Conservation (phyloP, 345 rosid genomes). For the Stellera chamaejasme region DNA sequence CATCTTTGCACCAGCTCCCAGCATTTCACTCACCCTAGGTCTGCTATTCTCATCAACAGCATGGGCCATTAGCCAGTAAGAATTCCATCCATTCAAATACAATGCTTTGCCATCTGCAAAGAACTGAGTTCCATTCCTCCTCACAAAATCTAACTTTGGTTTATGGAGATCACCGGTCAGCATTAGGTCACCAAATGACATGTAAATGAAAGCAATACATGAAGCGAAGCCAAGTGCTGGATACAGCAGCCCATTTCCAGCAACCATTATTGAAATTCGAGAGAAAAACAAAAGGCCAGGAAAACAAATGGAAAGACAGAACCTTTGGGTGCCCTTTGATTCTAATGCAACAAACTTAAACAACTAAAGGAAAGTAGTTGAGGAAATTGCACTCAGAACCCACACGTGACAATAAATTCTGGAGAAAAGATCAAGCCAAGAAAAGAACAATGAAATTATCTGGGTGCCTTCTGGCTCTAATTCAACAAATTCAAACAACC, state of each 20-base stretch:
- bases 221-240: constrained; percentile 60
- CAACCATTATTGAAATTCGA: constrained; percentile 19
- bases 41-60: constrained; percentile 52
- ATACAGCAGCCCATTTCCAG: constrained; percentile 36
- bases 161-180: constrained; percentile 17
- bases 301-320: constrained; percentile 3
- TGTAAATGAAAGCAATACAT: constrained; percentile 53
- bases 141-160: constrained; percentile 45
- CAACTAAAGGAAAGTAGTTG: constrained; percentile 3
- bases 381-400: too few relatives aligned
- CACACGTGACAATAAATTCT: too few relatives aligned
- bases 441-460: background rate
- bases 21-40: constrained; percentile 46
- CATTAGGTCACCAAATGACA: constrained; percentile 51
- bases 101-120: constrained; percentile 41
- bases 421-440: background rate
- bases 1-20: constrained; percentile 64
- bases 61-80: constrained; percentile 84
- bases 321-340: constrained; percentile 10
- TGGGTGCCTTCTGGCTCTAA: constrained; percentile 16
- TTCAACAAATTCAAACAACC: constrained; percentile 10
- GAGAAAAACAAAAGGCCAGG: constrained; percentile 4
- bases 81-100: constrained; percentile 81
- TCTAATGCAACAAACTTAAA: constrained; percentile 8
- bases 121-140: constrained; percentile 60